Base-by-base conservation (phyloP, 305 asterid genomes). In the Galium porrigens region DNA sequence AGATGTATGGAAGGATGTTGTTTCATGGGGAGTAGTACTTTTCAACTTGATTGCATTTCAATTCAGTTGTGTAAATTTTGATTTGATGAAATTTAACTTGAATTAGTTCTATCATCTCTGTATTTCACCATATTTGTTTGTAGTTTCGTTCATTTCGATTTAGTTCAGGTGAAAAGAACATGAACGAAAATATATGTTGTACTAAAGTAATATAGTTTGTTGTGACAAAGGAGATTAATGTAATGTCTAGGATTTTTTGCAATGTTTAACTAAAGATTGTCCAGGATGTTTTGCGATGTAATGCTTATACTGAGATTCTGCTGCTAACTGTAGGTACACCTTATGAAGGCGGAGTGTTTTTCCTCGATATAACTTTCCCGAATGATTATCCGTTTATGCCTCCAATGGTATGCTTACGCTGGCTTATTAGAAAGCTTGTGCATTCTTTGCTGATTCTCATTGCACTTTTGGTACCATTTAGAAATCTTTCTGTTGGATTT, bases 281-380 rank as follows among this genome's bases (percentile, higher is more conserved):
- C 9, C 0, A 1, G 34, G 5, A n/a, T 62, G 25, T 15, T 42
- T 14, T 7, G 10, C 8, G 0, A 11, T n/a, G 37, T 51, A 18
- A 66, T 54, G 46, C 42, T 17, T 41, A 1, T 60, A 69, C 51
- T 53, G 65, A 66, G 33, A 34, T 8, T 11, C 46, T 55, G 64
- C 51, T 53, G 46, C 69, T n/a, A 67, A 66, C 77, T 68, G 76
- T 68, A 91, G 98, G 94, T 69, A 91, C 98, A 18, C 96, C 98
- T 48, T 91, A 91, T 76, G 85, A 83, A 46, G 90, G 95, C 36
- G 96, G 96, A 53, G 78, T 88, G 71, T 91, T 74, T 76, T 91
- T 86, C 77, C 92, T 91, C 20, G 98, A 91, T 68, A 88, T 91
- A 64, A 86, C 86, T 42, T 91, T 91, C 70, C 96, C 95, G 3